Evolutionary conservation across 2,329 filamentous ascomycete species (phyloP).

Genomic region (Juglanconis juglandina): DNA sequence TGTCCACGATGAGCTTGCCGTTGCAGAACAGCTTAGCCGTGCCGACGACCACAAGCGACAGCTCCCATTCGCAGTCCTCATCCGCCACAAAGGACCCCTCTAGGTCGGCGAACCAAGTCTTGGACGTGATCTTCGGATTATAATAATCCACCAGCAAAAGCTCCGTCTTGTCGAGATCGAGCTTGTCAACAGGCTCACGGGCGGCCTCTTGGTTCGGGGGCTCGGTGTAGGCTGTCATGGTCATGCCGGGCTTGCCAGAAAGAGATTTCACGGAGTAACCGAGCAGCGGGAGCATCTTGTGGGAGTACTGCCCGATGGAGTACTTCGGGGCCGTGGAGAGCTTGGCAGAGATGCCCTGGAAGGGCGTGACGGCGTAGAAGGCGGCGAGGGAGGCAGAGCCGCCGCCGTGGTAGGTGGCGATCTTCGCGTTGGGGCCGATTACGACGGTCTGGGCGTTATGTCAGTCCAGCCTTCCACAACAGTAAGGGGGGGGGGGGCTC

Average conservation of each 20-base stretch:
- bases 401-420: slow-evolving; percentile 58
- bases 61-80: slow-evolving; percentile 59
- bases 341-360: slow-evolving; percentile 64
- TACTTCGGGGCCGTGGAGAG: slow-evolving; percentile 43
- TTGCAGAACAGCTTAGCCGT: slow-evolving; percentile 65
- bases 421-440: slow-evolving; percentile 56
- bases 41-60: slow-evolving; percentile 64
- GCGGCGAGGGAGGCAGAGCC: slow-evolving; percentile 59
- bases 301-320: slow-evolving; percentile 60
- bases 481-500: neutral
- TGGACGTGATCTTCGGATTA: slow-evolving; percentile 49
- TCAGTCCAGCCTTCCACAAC: neutral
- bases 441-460: slow-evolving; percentile 41
- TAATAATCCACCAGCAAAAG: slow-evolving; percentile 48
- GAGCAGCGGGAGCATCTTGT: slow-evolving; percentile 60
- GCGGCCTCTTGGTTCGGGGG: slow-evolving; percentile 41
- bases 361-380: slow-evolving; percentile 69
- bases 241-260: slow-evolving; percentile 55
- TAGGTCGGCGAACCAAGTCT: slow-evolving; percentile 57
- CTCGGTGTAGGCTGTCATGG: slow-evolving; percentile 61
- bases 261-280: slow-evolving; percentile 48
- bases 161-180: slow-evolving; percentile 47
- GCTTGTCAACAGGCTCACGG: slow-evolving; percentile 49
- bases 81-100: slow-evolving; percentile 59
- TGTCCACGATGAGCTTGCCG: slow-evolving; percentile 61